phyloP scores from a whole-genome alignment of 1,284 basidiomycete genomes.

The Blastosporella zonata region DNA sequence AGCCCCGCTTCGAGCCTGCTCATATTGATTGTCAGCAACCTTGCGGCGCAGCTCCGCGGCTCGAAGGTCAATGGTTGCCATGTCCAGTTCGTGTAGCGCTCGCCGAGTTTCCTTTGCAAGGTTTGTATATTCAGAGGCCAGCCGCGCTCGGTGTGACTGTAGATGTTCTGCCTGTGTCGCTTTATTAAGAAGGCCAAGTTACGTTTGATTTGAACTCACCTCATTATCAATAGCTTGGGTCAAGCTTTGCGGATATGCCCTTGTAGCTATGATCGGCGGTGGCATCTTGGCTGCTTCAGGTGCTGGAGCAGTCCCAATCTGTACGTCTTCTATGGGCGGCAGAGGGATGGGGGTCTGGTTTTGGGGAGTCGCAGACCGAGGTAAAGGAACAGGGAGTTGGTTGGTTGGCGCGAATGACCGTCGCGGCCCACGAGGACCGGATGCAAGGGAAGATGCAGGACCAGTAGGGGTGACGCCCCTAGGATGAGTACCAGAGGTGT shows the following conservation, averaged over 20 bases:
- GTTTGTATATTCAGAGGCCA: conserved; percentile 40
- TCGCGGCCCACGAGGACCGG: conserved; percentile 26
- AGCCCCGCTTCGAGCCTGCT: conserved; percentile 55
- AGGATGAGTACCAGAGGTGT: conserved; percentile 31
- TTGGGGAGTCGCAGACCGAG: background rate
- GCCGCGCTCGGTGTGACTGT: conserved; percentile 36
- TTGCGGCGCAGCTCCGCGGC: conserved; percentile 54
- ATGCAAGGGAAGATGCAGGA: conserved; percentile 16
- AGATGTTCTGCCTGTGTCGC: conserved; percentile 28
- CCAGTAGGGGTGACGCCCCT: conserved; percentile 17
- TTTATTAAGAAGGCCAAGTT: background rate
- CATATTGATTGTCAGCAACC: conserved; percentile 54
- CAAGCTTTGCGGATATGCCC: conserved; percentile 12
- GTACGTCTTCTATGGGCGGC: conserved; percentile 5
- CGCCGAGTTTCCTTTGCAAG: conserved; percentile 43
- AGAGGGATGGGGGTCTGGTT: conserved; percentile 4
- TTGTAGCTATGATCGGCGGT: conserved; percentile 16
- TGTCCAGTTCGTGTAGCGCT: conserved; percentile 58
- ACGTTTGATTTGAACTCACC: conserved; percentile 17
- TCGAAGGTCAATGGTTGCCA: conserved; percentile 54
- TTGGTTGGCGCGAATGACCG: conserved; percentile 19
- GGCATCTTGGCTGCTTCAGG: conserved; percentile 7
- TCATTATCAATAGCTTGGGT: conserved; percentile 26
- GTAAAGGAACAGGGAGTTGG: conserved; percentile 7
- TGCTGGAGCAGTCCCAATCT: background rate